A percentile compares a stretch with the other conserved stretches of the same genome.
phyloP scores from a whole-genome alignment of 257 asterid genomes.

The Scutellaria barbata region DNA sequence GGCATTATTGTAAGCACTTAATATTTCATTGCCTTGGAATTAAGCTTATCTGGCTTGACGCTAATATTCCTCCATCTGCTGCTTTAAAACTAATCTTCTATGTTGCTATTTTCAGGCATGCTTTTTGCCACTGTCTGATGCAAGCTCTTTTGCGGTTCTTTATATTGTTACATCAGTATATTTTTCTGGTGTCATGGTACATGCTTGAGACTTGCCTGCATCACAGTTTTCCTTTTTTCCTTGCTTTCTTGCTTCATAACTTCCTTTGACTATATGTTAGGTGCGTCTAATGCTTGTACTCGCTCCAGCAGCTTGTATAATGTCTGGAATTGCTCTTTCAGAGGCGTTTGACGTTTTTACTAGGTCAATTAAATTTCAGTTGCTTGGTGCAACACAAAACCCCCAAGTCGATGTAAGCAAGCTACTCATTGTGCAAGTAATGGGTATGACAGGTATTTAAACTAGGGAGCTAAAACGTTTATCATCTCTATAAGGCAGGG shows the following conservation, averaged over 20 bases:
- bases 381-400: constrained; percentile 42
- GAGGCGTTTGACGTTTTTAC: constrained; percentile 90
- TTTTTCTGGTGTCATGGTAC: constrained; percentile 99
- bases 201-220: constrained; percentile 26
- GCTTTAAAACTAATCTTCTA: constrained; percentile 22
- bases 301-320: constrained; percentile 99
- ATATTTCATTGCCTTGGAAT: constrained; percentile 25
- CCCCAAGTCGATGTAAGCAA: constrained; percentile 61
- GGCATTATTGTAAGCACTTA: constrained; percentile 86
- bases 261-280: constrained; percentile 51
- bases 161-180: constrained; percentile 95
- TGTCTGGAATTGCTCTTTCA: constrained; percentile 99
- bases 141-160: constrained; percentile 94
- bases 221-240: constrained; percentile 13
- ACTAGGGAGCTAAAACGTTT: constrained; percentile 34
- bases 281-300: constrained; percentile 99
- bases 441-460: constrained; percentile 8
- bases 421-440: constrained; percentile 19
- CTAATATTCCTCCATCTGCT: constrained; percentile 21
- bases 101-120: constrained; percentile 75
- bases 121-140: constrained; percentile 95
- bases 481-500: constrained; percentile 69
- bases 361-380: constrained; percentile 77
- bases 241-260: constrained; percentile 14
- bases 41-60: constrained; percentile 1